Conservation (phyloP, 2,329 filamentous ascomycete species). For the Ophiostoma quercus region DNA sequence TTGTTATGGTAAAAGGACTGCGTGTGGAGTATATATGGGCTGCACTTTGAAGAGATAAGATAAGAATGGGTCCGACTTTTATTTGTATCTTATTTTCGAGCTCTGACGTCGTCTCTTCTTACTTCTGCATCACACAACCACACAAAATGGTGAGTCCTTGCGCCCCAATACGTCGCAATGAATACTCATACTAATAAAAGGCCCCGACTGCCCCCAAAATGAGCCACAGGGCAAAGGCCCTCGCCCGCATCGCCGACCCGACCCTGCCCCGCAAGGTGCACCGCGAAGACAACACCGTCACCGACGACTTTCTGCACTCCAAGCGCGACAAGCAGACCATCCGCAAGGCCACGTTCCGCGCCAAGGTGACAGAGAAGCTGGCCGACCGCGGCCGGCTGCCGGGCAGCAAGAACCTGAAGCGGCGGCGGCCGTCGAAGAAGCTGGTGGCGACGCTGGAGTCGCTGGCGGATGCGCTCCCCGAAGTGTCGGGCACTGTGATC, state of each 20-base stretch:
- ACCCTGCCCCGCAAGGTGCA: constrained; percentile 49
- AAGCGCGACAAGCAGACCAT: constrained; percentile 82
- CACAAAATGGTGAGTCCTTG: background rate
- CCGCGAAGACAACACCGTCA: constrained; percentile 46
- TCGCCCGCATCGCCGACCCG: constrained; percentile 47
- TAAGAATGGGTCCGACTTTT: background rate
- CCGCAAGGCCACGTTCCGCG: constrained; percentile 74
- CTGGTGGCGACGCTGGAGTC: constrained; percentile 69
- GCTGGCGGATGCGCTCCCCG: constrained; percentile 75
- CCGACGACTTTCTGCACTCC: constrained; percentile 58
- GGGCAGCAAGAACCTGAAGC: constrained; percentile 42
- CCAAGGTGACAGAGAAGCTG: constrained; percentile 62
- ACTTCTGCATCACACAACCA: too few species aligned
- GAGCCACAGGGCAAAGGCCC: constrained; percentile 44
- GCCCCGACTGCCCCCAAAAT: constrained; percentile 24
- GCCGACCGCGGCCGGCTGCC: constrained; percentile 16
- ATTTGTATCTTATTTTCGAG: background rate
- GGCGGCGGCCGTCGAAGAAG: constrained; percentile 68
- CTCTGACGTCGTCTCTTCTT: background rate
- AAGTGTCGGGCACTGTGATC: constrained; percentile 41
- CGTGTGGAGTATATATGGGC: background rate
- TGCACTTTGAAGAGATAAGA: background rate
- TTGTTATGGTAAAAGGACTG: background rate
- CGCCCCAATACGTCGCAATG: background rate
- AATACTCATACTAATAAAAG: background rate